Percentiles rank a stretch among this genome's conserved stretches.
These are phyloP conservation scores for Lactarius trivialis DNA, from an alignment of 768 basidiomycete species.

Conservation along the genomic window DNA sequence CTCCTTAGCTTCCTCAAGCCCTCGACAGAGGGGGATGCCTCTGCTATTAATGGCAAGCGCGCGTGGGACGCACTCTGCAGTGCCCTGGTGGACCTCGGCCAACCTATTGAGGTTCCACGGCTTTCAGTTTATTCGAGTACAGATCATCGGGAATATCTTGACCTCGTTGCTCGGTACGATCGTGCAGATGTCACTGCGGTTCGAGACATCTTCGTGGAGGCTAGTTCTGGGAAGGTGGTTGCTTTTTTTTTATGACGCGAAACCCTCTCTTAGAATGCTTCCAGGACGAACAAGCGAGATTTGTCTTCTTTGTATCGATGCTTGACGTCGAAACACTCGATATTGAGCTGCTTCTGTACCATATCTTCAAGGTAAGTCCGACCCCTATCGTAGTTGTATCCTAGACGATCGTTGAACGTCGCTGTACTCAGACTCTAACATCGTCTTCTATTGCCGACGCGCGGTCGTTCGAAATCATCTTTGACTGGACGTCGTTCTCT, in stretches of 20 bases:
- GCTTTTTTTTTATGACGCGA: not conserved
- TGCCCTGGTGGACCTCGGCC: slow-evolving; percentile 70
- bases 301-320: slow-evolving; percentile 58
- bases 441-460: slow-evolving; percentile 39
- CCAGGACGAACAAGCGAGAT: slow-evolving; percentile 43
- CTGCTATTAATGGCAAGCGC: slow-evolving; percentile 61
- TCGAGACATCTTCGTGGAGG: slow-evolving; percentile 58
- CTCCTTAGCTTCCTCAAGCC: slow-evolving; percentile 65
- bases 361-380: slow-evolving; percentile 60
- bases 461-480: slow-evolving; percentile 61
- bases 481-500: slow-evolving; percentile 78
- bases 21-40: slow-evolving; percentile 45
- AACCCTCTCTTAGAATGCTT: not conserved
- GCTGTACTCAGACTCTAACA: slow-evolving; percentile 41
- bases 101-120: slow-evolving; percentile 59
- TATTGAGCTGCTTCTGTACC: slow-evolving; percentile 68
- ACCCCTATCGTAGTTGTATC: not conserved
- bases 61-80: slow-evolving; percentile 80
- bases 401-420: not conserved
- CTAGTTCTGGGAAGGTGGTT: slow-evolving; percentile 41
- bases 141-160: slow-evolving; percentile 58
- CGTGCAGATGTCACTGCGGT: slow-evolving; percentile 58
- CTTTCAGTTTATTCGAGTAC: slow-evolving; percentile 42
- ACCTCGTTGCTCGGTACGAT: slow-evolving; percentile 58
- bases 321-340: slow-evolving; percentile 78